Evolutionary conservation across 2,329 filamentous ascomycete genomes (phyloP).

Genomic region (Venturia oleaginea): DNA sequence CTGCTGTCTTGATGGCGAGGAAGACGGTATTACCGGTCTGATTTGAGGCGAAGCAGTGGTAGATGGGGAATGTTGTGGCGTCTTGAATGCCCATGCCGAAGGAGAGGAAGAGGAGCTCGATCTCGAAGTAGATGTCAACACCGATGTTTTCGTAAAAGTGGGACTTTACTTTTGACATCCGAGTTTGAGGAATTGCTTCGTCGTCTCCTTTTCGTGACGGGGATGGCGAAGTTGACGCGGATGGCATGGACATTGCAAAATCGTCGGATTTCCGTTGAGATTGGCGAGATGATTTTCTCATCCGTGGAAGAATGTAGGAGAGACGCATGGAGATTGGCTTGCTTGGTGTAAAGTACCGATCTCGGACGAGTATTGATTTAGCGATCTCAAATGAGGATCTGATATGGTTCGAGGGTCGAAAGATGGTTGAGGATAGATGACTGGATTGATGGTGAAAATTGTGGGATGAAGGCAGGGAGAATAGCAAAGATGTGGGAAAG

Average conservation of each 20-base stretch:
- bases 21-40: conserved; percentile 59
- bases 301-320: background rate
- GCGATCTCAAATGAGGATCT: background rate
- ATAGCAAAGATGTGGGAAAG: background rate
- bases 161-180: background rate
- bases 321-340: background rate
- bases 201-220: background rate
- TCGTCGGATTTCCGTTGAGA: too few relatives aligned
- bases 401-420: background rate
- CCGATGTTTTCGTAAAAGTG: background rate
- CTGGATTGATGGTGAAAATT: background rate
- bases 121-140: conserved; percentile 18
- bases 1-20: conserved; percentile 44
- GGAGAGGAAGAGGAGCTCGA: conserved; percentile 30
- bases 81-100: conserved; percentile 39
- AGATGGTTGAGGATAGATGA: background rate
- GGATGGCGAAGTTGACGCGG: background rate
- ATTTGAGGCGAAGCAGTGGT: conserved; percentile 54
- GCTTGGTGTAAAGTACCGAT: background rate
- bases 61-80: conserved; percentile 52
- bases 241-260: background rate
- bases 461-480: background rate
- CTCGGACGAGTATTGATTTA: background rate
- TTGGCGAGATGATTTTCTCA: too few relatives aligned
- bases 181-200: background rate